A percentile compares a stretch with the other conserved stretches of the same genome.
These are phyloP conservation scores for Verticillium tricorpus DNA, from an alignment of 2,329 filamentous ascomycete species.

Conservation along the genomic window DNA sequence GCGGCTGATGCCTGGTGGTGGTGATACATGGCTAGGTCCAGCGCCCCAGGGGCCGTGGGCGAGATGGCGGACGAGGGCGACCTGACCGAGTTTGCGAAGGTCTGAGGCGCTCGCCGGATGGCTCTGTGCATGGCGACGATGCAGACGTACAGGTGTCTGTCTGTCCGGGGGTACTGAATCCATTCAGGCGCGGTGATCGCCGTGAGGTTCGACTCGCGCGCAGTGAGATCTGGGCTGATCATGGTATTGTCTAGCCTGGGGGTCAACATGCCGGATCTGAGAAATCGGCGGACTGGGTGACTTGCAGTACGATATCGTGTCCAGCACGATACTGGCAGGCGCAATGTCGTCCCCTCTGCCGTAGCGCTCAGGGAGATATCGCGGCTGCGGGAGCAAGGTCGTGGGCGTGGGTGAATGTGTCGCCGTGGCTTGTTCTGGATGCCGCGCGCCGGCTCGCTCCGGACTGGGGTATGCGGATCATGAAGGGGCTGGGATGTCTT, in stretches of 20 bases:
- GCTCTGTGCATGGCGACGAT: not conserved
- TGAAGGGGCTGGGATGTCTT: not conserved
- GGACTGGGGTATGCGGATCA: not conserved
- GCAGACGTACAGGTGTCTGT: slow-evolving; percentile 1
- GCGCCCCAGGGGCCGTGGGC: not conserved
- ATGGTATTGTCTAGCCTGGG: not conserved
- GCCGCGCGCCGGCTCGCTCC: not conserved
- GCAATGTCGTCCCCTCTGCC: not conserved
- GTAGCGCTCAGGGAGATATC: not conserved
- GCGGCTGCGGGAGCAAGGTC: not conserved
- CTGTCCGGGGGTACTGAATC: not conserved
- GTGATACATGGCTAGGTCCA: not conserved
- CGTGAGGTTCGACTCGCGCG: not conserved
- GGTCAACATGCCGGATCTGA: not conserved
- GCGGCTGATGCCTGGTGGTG: not conserved
- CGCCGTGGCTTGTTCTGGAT: not conserved
- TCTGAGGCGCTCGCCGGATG: not conserved
- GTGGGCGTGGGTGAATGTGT: not conserved
- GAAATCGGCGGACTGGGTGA: too few species aligned
- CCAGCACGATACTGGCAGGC: not conserved
- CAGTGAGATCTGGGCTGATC: not conserved
- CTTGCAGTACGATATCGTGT: slow-evolving; percentile 2
- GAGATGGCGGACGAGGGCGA: not conserved
- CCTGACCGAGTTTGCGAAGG: not conserved
- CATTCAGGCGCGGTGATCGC: not conserved